phyloP scores from a whole-genome alignment of 441 rosid species.

The Populus trichocarpa region DNA sequence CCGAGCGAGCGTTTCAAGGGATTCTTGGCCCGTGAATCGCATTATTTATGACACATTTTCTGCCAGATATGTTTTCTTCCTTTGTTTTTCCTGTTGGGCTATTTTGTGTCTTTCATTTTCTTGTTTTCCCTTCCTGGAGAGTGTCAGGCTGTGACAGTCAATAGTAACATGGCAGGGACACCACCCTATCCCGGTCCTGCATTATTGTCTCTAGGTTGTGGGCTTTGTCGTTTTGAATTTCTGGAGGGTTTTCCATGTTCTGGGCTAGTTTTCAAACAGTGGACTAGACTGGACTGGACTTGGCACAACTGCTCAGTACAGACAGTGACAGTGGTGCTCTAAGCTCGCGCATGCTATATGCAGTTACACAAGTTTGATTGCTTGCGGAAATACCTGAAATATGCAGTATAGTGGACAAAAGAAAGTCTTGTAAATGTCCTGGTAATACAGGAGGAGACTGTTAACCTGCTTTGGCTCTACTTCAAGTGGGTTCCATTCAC shows the following conservation, averaged over 20 bases:
- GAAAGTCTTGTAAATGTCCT: slow-evolving; percentile 11
- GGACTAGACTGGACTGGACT: not conserved
- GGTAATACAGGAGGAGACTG: not conserved
- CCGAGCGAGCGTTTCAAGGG: slow-evolving; percentile 40
- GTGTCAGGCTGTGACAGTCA: slow-evolving; percentile 31
- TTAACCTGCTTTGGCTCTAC: slow-evolving; percentile 10
- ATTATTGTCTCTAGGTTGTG: slow-evolving; percentile 18
- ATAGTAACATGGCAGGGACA: slow-evolving; percentile 26
- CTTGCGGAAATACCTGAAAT: slow-evolving; percentile 8
- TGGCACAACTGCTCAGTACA: not conserved
- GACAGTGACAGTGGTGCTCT: slow-evolving; percentile 13
- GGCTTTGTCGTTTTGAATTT: slow-evolving; percentile 17
- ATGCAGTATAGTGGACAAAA: not conserved
- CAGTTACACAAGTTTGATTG: slow-evolving; percentile 13
- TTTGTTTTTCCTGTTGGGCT: not conserved
- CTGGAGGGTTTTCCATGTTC: slow-evolving; percentile 7
- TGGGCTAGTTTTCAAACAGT: slow-evolving; percentile 13
- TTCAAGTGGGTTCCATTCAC: not conserved
- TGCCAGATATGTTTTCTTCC: slow-evolving; percentile 15
- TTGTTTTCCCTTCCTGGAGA: not conserved
- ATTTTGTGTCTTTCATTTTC: slow-evolving; percentile 14
- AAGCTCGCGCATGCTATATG: slow-evolving; percentile 20
- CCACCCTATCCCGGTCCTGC: slow-evolving; percentile 16
- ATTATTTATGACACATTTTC: slow-evolving; percentile 31
- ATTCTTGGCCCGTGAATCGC: slow-evolving; percentile 60